Conservation (phyloP, 2,329 filamentous ascomycete genomes). For the Nemania serpens region DNA sequence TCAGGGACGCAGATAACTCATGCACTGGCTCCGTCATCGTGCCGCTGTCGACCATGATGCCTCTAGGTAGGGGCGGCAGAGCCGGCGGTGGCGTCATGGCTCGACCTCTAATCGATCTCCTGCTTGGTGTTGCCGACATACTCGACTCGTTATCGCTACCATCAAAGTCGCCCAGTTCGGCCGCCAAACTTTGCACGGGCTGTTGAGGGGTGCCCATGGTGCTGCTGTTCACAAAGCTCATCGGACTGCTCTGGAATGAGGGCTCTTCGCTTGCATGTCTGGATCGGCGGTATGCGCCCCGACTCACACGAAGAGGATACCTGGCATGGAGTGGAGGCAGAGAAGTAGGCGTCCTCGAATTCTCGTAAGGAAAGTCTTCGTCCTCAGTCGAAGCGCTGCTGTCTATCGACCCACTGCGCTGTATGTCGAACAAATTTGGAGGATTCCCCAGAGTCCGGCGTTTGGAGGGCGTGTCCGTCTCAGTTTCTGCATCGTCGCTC, state of each 20-base stretch:
- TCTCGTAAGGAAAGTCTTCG: constrained; percentile 60
- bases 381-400: constrained; percentile 91
- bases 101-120: constrained; percentile 50
- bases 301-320: constrained; percentile 73
- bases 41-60: constrained; percentile 63
- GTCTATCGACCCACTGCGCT: constrained; percentile 67
- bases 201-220: constrained; percentile 53
- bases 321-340: constrained; percentile 66
- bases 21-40: constrained; percentile 64
- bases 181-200: constrained; percentile 79
- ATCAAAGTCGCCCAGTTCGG: constrained; percentile 82
- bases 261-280: constrained; percentile 65
- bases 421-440: constrained; percentile 28
- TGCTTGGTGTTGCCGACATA: constrained; percentile 59
- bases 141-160: constrained; percentile 74
- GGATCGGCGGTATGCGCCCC: constrained; percentile 65
- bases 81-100: constrained; percentile 52
- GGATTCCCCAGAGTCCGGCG: constrained; percentile 38
- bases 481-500: constrained; percentile 76
- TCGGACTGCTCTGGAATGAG: constrained; percentile 61
- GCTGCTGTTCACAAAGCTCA: constrained; percentile 58
- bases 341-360: constrained; percentile 64
- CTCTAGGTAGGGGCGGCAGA: constrained; percentile 55
- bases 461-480: constrained; percentile 72
- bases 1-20: constrained; percentile 28